Percentiles rank a stretch among this genome's conserved stretches.
Evolutionary conservation across 352 stramenopile species (phyloP).

Genomic region (Pythium coloratum): DNA sequence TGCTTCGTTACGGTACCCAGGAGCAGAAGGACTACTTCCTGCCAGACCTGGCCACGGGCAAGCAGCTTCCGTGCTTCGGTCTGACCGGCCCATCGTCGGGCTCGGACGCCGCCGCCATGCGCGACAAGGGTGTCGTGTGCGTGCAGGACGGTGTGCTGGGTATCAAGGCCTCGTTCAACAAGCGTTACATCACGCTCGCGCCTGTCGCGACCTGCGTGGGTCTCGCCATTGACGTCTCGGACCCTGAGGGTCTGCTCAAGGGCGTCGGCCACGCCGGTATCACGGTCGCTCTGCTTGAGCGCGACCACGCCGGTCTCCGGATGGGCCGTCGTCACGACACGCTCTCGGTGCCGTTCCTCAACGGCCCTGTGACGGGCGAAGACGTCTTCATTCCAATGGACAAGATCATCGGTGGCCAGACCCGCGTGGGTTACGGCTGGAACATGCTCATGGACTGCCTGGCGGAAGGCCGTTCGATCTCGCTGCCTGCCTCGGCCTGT

Average conservation of each 20-base stretch:
- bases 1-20: constrained; percentile 95
- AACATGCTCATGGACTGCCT: constrained; percentile 99
- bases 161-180: constrained; percentile 96
- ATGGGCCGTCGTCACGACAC: constrained; percentile 97
- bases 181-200: constrained; percentile 98
- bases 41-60: constrained; percentile 91
- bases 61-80: constrained; percentile 97
- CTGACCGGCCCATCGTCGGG: constrained; percentile 94
- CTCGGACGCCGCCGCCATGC: constrained; percentile 95
- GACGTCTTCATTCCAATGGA: constrained; percentile 98
- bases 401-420: constrained; percentile 96
- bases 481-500: constrained; percentile 94
- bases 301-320: constrained; percentile 91
- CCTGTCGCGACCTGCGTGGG: constrained; percentile 97
- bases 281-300: constrained; percentile 95
- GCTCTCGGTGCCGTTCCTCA: constrained; percentile 97
- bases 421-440: constrained; percentile 96
- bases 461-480: constrained; percentile 96
- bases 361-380: constrained; percentile 95
- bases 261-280: constrained; percentile 94
- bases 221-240: constrained; percentile 95
- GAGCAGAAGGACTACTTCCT: constrained; percentile 97
- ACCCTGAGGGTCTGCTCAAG: constrained; percentile 94
- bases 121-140: constrained; percentile 93
- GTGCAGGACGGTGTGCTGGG: constrained; percentile 94